Percentiles rank a stretch among this genome's conserved stretches.
These are phyloP conservation scores for Sugiyamaella sp. DNA, from an alignment of 1,139 yeast genomes.

Conservation along the genomic window DNA sequence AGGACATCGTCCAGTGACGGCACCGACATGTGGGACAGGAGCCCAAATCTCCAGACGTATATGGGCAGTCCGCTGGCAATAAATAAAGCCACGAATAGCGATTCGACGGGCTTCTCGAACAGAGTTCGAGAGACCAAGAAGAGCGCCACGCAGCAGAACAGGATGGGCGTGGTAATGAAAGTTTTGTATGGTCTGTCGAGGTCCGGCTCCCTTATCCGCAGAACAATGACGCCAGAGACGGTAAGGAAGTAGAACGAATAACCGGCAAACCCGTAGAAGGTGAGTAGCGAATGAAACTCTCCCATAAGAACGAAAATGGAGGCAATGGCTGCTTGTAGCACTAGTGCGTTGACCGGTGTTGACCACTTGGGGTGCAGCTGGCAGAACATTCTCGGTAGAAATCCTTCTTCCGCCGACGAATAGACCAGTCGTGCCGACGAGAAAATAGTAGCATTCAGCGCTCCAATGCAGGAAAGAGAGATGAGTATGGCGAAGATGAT, in stretches of 20 bases:
- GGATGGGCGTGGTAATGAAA: constrained; percentile 44
- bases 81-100: constrained; percentile 38
- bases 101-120: constrained; percentile 42
- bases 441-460: constrained; percentile 47
- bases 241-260: constrained; percentile 46
- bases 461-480: constrained; percentile 47
- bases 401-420: constrained; percentile 44
- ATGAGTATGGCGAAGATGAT: constrained; percentile 42
- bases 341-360: constrained; percentile 45
- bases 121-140: constrained; percentile 43
- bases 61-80: constrained; percentile 42
- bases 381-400: constrained; percentile 42
- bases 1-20: constrained; percentile 13
- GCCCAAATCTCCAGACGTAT: constrained; percentile 35
- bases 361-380: constrained; percentile 35
- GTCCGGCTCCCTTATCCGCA: constrained; percentile 43
- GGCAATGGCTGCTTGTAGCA: constrained; percentile 41
- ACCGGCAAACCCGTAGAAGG: constrained; percentile 48
- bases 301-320: constrained; percentile 42
- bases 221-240: constrained; percentile 45
- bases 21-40: constrained; percentile 1
- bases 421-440: constrained; percentile 46
- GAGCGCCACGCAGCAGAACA: constrained; percentile 45
- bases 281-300: constrained; percentile 43
- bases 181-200: constrained; percentile 46